Conservation (phyloP, 208 protist species). For the Trypanosoma scelopori region DNA sequence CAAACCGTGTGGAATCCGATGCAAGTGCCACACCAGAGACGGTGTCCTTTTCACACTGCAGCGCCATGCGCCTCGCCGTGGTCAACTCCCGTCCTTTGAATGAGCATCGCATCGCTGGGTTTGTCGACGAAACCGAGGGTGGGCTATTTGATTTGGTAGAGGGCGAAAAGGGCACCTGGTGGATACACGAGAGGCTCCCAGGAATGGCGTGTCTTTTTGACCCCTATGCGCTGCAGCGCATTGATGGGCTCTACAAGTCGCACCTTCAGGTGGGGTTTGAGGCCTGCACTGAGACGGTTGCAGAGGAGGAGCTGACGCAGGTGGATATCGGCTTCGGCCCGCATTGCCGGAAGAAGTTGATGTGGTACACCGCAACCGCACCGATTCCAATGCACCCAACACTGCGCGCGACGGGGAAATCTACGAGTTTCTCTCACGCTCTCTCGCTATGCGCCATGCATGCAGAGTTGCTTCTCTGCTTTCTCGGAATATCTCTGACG, state of each 20-base stretch:
- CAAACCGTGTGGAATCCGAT: slow-evolving; percentile 9
- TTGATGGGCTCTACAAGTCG: slow-evolving; percentile 31
- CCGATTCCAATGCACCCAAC: slow-evolving; percentile 24
- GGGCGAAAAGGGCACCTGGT: slow-evolving; percentile 35
- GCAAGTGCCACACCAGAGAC: neutral
- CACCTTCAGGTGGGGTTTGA: slow-evolving; percentile 17
- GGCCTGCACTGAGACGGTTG: slow-evolving; percentile 10
- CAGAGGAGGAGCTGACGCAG: slow-evolving; percentile 21
- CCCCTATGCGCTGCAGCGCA: slow-evolving; percentile 30
- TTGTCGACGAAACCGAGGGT: slow-evolving; percentile 65
- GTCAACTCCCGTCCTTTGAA: slow-evolving; percentile 23
- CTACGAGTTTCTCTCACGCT: slow-evolving; percentile 32
- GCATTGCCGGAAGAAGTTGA: slow-evolving; percentile 16
- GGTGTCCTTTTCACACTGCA: neutral
- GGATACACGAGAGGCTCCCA: slow-evolving; percentile 33
- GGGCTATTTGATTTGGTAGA: slow-evolving; percentile 62
- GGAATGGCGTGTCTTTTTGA: slow-evolving; percentile 44
- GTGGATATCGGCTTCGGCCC: slow-evolving; percentile 22
- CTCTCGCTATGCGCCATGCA: slow-evolving; percentile 74
- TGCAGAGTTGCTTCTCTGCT: slow-evolving; percentile 55
- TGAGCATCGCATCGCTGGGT: slow-evolving; percentile 24
- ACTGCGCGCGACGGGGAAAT: slow-evolving; percentile 53
- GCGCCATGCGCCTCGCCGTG: slow-evolving; percentile 17
- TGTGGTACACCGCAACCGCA: slow-evolving; percentile 30
- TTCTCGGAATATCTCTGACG: slow-evolving; percentile 53